phyloP scores from a whole-genome alignment of 116 monocot genomes.

The Zostera marina region DNA sequence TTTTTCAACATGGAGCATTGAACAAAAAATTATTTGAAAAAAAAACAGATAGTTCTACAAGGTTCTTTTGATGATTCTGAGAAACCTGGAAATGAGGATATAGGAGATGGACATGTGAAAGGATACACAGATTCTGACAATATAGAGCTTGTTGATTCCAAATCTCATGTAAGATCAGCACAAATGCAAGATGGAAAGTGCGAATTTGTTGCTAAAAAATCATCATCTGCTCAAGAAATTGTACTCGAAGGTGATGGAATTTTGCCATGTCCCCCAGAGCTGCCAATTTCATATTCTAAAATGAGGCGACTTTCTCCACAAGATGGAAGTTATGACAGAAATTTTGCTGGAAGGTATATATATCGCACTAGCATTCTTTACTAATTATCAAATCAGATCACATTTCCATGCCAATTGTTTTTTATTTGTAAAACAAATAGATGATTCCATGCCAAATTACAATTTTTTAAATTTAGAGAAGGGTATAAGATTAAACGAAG shows the following conservation, averaged over 20 bases:
- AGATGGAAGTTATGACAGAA: slow-evolving; percentile 9
- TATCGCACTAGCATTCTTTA: too few species aligned
- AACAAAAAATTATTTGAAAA: not conserved
- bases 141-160: slow-evolving; percentile 12
- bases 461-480: not conserved
- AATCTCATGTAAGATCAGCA: slow-evolving; percentile 12
- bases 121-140: slow-evolving; percentile 18
- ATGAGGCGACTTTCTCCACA: slow-evolving; percentile 22
- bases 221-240: slow-evolving; percentile 2
- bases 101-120: slow-evolving; percentile 13
- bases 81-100: slow-evolving; percentile 14
- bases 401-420: not conserved
- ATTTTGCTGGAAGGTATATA: slow-evolving; percentile 44
- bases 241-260: slow-evolving; percentile 17
- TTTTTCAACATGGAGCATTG: slow-evolving; percentile 3
- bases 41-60: slow-evolving; percentile 60
- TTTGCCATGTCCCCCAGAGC: slow-evolving; percentile 17
- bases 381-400: not conserved
- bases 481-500: too few species aligned
- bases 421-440: not conserved
- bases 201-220: not conserved
- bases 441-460: not conserved
- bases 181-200: slow-evolving; percentile 9
- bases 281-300: slow-evolving; percentile 20
- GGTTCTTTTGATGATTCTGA: slow-evolving; percentile 44